A percentile compares a stretch with the other conserved stretches of the same genome.
These are phyloP conservation scores for Pyrrhoderma lamaoense DNA, from an alignment of 1,284 basidiomycete genomes.

Conservation along the genomic window DNA sequence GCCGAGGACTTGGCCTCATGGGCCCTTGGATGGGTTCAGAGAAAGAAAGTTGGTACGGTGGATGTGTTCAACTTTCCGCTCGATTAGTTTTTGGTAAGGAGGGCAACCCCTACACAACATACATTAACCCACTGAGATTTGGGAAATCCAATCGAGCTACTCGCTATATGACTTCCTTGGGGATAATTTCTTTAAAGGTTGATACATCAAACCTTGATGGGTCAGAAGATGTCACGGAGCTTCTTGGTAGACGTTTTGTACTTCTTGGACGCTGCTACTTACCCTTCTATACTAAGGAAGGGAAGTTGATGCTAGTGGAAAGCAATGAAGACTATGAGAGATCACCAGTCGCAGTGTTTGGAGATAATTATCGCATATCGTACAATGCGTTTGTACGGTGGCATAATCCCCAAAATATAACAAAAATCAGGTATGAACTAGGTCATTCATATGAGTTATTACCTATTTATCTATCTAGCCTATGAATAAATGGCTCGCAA, in stretches of 20 bases:
- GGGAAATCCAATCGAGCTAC: slow-evolving; percentile 56
- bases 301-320: slow-evolving; percentile 51
- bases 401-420: slow-evolving; percentile 55
- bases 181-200: slow-evolving; percentile 49
- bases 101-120: slow-evolving; percentile 24
- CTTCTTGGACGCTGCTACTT: slow-evolving; percentile 56
- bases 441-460: background rate
- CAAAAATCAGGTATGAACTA: slow-evolving; percentile 42
- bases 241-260: slow-evolving; percentile 45
- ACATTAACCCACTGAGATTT: slow-evolving; percentile 47
- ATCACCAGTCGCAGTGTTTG: slow-evolving; percentile 24
- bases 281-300: slow-evolving; percentile 55
- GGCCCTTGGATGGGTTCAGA: slow-evolving; percentile 41
- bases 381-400: slow-evolving; percentile 46
- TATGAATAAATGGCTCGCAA: slow-evolving; percentile 64
- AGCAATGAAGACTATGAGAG: slow-evolving; percentile 39
- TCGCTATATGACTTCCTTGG: slow-evolving; percentile 53
- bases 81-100: slow-evolving; percentile 29
- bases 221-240: slow-evolving; percentile 28
- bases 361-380: slow-evolving; percentile 41
- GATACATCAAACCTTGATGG: slow-evolving; percentile 28
- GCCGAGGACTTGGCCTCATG: slow-evolving; percentile 54
- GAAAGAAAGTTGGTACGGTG: slow-evolving; percentile 51
- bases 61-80: slow-evolving; percentile 53
- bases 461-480: background rate